These are phyloP conservation scores for Aureobasidium uvarum DNA, from an alignment of 2,329 filamentous ascomycete species.

Conservation along the genomic window DNA sequence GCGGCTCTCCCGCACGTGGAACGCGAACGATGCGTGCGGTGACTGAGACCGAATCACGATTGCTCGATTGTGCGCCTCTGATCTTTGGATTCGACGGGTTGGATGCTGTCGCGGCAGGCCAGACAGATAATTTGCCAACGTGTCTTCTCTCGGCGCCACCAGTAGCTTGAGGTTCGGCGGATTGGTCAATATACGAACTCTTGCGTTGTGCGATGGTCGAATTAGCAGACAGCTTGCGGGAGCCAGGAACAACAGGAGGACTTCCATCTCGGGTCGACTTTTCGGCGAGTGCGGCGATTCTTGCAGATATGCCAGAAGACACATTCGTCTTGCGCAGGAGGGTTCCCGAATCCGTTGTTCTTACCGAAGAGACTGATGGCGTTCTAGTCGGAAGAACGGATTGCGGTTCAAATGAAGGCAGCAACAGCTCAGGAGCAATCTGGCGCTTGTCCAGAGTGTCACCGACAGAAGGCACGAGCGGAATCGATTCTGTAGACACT, in stretches of 20 bases:
- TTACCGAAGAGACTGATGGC: constrained; percentile 11
- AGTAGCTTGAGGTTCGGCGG: constrained; percentile 2
- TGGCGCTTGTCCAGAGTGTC: constrained; percentile 8
- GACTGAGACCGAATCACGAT: constrained; percentile 79
- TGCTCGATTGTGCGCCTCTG: constrained; percentile 32
- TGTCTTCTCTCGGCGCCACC: constrained; percentile 6
- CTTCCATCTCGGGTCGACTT: constrained; percentile 44
- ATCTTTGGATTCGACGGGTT: not conserved
- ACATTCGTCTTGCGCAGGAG: constrained; percentile 65
- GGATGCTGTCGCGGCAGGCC: constrained; percentile 13
- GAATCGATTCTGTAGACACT: constrained; percentile 8
- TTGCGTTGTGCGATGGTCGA: constrained; percentile 22
- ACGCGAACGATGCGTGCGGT: constrained; percentile 80
- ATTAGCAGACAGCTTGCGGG: constrained; percentile 20
- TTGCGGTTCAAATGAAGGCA: not conserved
- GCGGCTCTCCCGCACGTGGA: constrained; percentile 36
- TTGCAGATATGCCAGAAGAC: constrained; percentile 86
- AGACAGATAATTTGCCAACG: constrained; percentile 15
- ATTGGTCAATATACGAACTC: constrained; percentile 18
- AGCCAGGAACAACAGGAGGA: constrained; percentile 14
- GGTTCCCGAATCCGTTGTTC: not conserved
- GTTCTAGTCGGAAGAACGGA: not conserved
- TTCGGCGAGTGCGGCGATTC: constrained; percentile 90
- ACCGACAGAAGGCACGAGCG: constrained; percentile 4
- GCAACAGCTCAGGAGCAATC: not conserved